Conservation (phyloP, 306 rosid species). For the Cajanus cajan region DNA sequence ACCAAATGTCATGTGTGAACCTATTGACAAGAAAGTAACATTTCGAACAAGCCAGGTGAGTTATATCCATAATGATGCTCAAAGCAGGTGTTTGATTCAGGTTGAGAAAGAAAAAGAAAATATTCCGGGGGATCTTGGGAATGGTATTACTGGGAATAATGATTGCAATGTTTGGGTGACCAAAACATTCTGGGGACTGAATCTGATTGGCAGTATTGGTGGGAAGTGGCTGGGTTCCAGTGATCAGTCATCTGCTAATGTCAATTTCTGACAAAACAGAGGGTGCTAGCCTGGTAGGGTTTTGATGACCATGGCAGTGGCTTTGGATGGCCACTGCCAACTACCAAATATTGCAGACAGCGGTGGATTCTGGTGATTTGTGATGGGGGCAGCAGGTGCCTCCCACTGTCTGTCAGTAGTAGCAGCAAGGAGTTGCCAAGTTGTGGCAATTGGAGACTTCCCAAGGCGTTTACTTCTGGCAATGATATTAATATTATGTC, state of each 20-base stretch:
- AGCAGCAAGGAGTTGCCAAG: neutral
- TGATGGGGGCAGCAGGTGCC: neutral
- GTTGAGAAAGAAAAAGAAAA: neutral
- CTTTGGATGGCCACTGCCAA: neutral
- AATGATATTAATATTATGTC: neutral
- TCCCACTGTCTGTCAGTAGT: neutral
- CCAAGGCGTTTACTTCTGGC: neutral
- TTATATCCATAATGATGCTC: neutral
- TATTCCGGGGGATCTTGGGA: constrained; percentile 5
- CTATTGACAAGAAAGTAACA: constrained; percentile 74
- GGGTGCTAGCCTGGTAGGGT: neutral
- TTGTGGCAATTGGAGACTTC: neutral
- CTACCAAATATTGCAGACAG: neutral
- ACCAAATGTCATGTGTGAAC: constrained; percentile 91
- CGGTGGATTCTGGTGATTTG: neutral
- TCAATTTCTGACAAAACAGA: neutral
- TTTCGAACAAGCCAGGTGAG: constrained; percentile 82
- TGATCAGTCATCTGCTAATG: neutral
- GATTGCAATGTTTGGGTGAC: neutral
- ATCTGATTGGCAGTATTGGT: neutral
- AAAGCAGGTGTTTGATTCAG: neutral
- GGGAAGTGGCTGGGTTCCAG: neutral
- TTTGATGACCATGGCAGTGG: neutral
- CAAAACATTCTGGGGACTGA: constrained; percentile 11
- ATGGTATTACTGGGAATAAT: neutral